These are phyloP conservation scores for Logfia minima DNA, from an alignment of 129 eudicot species.

Conservation along the genomic window DNA sequence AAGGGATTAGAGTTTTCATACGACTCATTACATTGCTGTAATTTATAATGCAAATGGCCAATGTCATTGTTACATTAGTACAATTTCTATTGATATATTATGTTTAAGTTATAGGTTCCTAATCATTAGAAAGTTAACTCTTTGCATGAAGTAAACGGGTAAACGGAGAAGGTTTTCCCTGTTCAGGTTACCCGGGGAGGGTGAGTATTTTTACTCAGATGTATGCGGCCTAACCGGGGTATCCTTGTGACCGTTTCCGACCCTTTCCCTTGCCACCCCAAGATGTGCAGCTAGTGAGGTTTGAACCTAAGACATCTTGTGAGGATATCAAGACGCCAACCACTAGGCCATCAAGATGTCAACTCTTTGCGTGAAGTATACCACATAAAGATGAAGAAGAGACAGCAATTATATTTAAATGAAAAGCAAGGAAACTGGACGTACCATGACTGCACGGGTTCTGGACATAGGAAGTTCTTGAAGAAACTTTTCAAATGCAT, in stretches of 20 bases:
- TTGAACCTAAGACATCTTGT: no score
- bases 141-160: background rate
- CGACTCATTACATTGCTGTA: background rate
- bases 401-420: background rate
- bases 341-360: no score
- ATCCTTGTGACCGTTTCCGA: no score
- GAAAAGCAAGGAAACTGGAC: slow-evolving; percentile 27
- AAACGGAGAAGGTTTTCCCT: no score
- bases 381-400: background rate
- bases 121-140: background rate
- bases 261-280: no score
- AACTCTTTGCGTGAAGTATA: background rate
- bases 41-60: background rate
- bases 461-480: slow-evolving; percentile 90
- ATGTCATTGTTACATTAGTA: background rate
- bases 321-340: no score
- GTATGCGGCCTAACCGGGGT: no score
- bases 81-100: background rate
- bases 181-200: no score
- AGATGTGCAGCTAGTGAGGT: no score
- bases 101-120: background rate
- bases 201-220: no score
- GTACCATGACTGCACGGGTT: slow-evolving; percentile 92
- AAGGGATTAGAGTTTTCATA: background rate
- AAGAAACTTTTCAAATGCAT: slow-evolving; percentile 75